Percentiles rank a stretch among this genome's conserved stretches.
Evolutionary conservation across 805 yeast genomes (phyloP).

Genomic region (Spathaspora sp.): DNA sequence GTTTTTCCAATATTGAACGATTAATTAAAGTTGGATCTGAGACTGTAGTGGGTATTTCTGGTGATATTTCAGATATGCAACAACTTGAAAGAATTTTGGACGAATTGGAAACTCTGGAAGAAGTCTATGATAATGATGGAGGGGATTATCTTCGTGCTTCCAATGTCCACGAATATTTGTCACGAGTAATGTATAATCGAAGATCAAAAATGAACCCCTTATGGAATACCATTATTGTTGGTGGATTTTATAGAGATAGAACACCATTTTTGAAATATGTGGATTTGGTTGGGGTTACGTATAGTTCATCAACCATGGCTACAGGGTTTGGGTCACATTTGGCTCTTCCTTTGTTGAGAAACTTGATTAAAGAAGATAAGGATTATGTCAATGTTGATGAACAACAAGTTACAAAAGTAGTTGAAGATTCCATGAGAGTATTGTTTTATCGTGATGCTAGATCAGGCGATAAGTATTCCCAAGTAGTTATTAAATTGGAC

Average conservation of each 20-base stretch:
- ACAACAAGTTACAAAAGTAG: conserved; percentile 71
- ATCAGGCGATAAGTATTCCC: conserved; percentile 77
- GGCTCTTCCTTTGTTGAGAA: conserved; percentile 89
- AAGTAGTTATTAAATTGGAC: conserved; percentile 61
- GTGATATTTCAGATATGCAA: conserved; percentile 94
- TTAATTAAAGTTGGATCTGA: conserved; percentile 77
- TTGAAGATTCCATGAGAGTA: conserved; percentile 88
- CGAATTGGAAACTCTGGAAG: conserved; percentile 68
- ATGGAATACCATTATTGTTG: conserved; percentile 93
- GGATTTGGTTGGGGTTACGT: conserved; percentile 88
- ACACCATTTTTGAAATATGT: conserved; percentile 78
- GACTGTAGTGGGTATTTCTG: conserved; percentile 89
- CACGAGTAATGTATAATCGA: conserved; percentile 79
- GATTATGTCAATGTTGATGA: conserved; percentile 69
- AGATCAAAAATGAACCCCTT: conserved; percentile 92
- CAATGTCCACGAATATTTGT: conserved; percentile 82
- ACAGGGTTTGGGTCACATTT: conserved; percentile 96
- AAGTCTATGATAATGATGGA: conserved; percentile 72
- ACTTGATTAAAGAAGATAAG: conserved; percentile 72
- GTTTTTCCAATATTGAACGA: conserved; percentile 84
- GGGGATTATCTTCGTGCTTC: conserved; percentile 67
- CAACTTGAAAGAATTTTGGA: conserved; percentile 71
- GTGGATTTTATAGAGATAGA: conserved; percentile 70
- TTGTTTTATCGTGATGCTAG: conserved; percentile 95
- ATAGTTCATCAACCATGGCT: conserved; percentile 82